A percentile compares a stretch with the other conserved stretches of the same genome.
These are phyloP conservation scores for Exserohilum turcica DNA, from an alignment of 2,329 filamentous ascomycete genomes.

Conservation along the genomic window DNA sequence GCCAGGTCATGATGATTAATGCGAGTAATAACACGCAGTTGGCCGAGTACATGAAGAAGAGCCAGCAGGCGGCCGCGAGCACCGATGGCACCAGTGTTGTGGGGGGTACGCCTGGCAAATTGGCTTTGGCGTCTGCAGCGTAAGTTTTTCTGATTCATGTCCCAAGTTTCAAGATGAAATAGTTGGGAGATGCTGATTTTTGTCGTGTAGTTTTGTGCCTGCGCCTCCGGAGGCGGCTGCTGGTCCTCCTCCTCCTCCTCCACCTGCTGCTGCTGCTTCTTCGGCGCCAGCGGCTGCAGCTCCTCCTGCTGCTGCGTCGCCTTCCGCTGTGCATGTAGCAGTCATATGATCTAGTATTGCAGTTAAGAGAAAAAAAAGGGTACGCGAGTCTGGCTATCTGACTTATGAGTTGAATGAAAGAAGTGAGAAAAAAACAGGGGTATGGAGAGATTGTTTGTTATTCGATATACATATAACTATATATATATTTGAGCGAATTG, in stretches of 20 bases:
- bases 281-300: conserved; percentile 2
- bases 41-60: conserved; percentile 33
- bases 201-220: conserved; percentile 24
- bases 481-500: background rate
- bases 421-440: too few species aligned
- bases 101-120: conserved; percentile 28
- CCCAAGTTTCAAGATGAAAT: too few species aligned
- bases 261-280: conserved; percentile 6
- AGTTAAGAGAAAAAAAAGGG: too few species aligned
- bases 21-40: conserved; percentile 30
- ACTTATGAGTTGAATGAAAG: background rate
- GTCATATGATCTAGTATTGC: too few species aligned
- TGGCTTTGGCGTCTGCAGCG: conserved; percentile 33
- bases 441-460: too few species aligned
- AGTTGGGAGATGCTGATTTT: conserved; percentile 5
- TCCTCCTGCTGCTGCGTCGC: background rate
- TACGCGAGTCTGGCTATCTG: too few species aligned
- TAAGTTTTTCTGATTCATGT: too few species aligned
- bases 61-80: conserved; percentile 29
- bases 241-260: conserved; percentile 19
- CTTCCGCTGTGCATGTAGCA: conserved; percentile 3
- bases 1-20: conserved; percentile 39
- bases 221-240: conserved; percentile 26
- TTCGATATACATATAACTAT: background rate
- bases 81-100: conserved; percentile 28